Conservation (phyloP, 1,284 basidiomycete genomes). For the Tilletia setariae region DNA sequence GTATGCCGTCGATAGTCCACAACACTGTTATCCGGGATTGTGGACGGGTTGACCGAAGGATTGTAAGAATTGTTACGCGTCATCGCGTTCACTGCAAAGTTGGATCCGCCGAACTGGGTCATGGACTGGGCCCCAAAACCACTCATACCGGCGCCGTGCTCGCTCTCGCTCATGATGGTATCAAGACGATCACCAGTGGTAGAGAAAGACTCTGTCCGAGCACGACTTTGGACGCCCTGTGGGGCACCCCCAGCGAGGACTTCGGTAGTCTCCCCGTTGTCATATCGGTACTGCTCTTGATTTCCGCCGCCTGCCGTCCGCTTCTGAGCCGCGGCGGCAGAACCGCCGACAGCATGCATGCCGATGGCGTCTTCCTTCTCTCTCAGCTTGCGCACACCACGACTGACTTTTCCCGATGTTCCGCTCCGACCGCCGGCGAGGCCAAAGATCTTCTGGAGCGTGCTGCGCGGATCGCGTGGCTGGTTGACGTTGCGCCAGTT, state of each 20-base stretch:
- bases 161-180: slow-evolving; percentile 44
- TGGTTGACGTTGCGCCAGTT: slow-evolving; percentile 88
- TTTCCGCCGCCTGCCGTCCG: slow-evolving; percentile 20
- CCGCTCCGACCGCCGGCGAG: slow-evolving; percentile 55
- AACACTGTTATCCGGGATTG: slow-evolving; percentile 26
- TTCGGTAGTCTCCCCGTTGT: not conserved
- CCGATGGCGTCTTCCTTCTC: slow-evolving; percentile 69
- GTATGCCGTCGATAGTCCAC: slow-evolving; percentile 71
- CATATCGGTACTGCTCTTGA: not conserved
- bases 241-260: not conserved
- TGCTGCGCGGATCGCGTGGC: slow-evolving; percentile 71
- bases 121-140: slow-evolving; percentile 12
- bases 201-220: slow-evolving; percentile 32
- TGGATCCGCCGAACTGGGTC: slow-evolving; percentile 5
- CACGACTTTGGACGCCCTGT: not conserved
- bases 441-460: slow-evolving; percentile 72
- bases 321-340: slow-evolving; percentile 27
- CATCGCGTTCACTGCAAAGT: slow-evolving; percentile 24
- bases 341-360: slow-evolving; percentile 33
- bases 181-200: slow-evolving; percentile 32
- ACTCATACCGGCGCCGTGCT: slow-evolving; percentile 29
- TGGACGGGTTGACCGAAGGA: slow-evolving; percentile 25
- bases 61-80: slow-evolving; percentile 26
- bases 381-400: slow-evolving; percentile 78
- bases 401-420: slow-evolving; percentile 62